Base-by-base conservation (phyloP, 371 early-diverging fungal genomes). In the Phascolomyces articulosus region DNA sequence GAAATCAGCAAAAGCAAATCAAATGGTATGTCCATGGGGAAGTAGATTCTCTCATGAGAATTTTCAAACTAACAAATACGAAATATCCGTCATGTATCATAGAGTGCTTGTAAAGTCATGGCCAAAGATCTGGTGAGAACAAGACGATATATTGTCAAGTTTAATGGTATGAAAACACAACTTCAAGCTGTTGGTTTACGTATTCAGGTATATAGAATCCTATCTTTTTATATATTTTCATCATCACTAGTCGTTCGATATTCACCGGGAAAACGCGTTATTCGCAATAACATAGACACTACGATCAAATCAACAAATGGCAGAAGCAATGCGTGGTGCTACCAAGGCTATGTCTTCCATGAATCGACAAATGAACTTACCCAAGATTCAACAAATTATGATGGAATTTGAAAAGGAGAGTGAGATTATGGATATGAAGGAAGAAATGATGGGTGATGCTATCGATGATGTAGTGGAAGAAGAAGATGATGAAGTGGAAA, bases 401-500 rank as follows among this genome's bases (percentile, higher is more conserved):
- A 93, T 95, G 93, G 96, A 98, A 44, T 98, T 98, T 82, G 97
- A 97, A 73, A 85, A 82, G 73, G 96, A 98, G 80, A 86, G 87
- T 38, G 97, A 96, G 70, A 77, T 95, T 70, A 96, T 98, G 97
- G 96, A 98, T 72, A 96, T 98, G 97, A 97, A 97, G 81, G 96
- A 95, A 62, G 97, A 96, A 69, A 92, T 98, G 94, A 96, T 98
- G 95, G 91, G 91, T 51, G 98, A 98, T 68, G 94, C 94, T 18
- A 95, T 98, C 60, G 97, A 98, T 65, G 97, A 95, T 71, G 93
- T 89, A 27, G 91, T 98, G 87, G 96, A 94, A 38, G 97, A 94
- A 62, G 96, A 94, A 29, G 91, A 92, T 16, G 96, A 96, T 54
- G 94, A 93, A 49, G 94, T 93, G 40, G 98, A 96, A 71, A 79